Conservation (phyloP, 2,329 filamentous ascomycete genomes). For the Verticillium alfalfae region DNA sequence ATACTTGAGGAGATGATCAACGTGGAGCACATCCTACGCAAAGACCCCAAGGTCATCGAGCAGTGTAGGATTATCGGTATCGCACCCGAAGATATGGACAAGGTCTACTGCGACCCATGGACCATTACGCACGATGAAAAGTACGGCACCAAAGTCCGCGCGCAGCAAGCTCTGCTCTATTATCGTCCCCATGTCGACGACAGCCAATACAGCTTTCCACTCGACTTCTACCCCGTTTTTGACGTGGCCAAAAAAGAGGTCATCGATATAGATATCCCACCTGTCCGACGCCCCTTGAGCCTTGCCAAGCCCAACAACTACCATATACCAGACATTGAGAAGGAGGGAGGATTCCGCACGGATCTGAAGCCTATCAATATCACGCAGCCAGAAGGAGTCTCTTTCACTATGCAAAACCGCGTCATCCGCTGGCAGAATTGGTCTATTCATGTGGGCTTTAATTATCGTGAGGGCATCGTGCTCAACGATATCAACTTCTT, state of each 20-base stretch:
- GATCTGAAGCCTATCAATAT: conserved; percentile 67
- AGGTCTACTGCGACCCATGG: conserved; percentile 81
- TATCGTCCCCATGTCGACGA: conserved; percentile 69
- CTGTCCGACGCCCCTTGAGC: conserved; percentile 19
- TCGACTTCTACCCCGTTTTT: conserved; percentile 38
- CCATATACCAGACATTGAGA: conserved; percentile 39
- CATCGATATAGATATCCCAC: conserved; percentile 35
- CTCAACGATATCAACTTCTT: conserved; percentile 32
- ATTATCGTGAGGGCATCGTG: conserved; percentile 48
- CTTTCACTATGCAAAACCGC: conserved; percentile 50
- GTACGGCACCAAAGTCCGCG: conserved; percentile 63
- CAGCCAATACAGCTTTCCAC: conserved; percentile 21
- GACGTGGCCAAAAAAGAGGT: conserved; percentile 40
- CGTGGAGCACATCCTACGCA: conserved; percentile 63
- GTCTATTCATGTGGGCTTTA: conserved; percentile 44
- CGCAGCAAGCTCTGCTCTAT: conserved; percentile 80
- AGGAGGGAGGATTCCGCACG: conserved; percentile 35
- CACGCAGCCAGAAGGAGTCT: conserved; percentile 62
- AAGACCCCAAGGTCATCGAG: conserved; percentile 69
- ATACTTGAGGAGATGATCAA: conserved; percentile 77
- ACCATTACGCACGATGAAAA: conserved; percentile 78
- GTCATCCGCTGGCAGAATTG: conserved; percentile 50
- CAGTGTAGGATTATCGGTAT: conserved; percentile 72
- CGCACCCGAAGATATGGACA: background rate
- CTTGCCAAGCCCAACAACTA: conserved; percentile 15